Evolutionary conservation across 805 yeast genomes (phyloP).

Genomic region (Cyberlindnera lachancei): DNA sequence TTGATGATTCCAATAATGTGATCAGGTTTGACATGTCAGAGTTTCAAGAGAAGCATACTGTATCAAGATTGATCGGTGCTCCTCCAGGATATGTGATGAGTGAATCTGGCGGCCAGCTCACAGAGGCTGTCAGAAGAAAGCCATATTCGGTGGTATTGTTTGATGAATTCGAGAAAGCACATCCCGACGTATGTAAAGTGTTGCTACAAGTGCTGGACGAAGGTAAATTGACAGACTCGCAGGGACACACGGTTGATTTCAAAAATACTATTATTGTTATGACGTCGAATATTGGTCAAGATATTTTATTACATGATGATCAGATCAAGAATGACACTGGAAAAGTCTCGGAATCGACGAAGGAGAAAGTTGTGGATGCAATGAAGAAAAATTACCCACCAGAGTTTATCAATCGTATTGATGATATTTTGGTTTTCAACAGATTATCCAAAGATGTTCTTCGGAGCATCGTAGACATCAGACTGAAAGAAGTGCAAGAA

Average conservation of each 20-base stretch:
- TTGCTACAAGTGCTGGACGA: constrained; percentile 90
- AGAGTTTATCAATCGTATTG: constrained; percentile 90
- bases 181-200: constrained; percentile 87
- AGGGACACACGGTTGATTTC: constrained; percentile 91
- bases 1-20: constrained; percentile 81
- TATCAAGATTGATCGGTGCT: constrained; percentile 89
- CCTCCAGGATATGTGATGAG: constrained; percentile 98
- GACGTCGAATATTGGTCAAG: constrained; percentile 97
- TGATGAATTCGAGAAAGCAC: constrained; percentile 97
- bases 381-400: constrained; percentile 81
- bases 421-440: constrained; percentile 90
- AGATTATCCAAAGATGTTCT: constrained; percentile 73
- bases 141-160: constrained; percentile 90
- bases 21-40: constrained; percentile 97
- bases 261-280: constrained; percentile 90
- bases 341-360: constrained; percentile 44
- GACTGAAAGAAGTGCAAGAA: constrained; percentile 74
- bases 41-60: constrained; percentile 90
- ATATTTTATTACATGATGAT: constrained; percentile 62
- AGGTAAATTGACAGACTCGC: constrained; percentile 90
- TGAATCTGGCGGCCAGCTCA: constrained; percentile 88
- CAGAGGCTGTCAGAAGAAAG: constrained; percentile 92
- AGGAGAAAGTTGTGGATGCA: constrained; percentile 52
- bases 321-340: constrained; percentile 46
- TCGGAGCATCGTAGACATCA: constrained; percentile 73